phyloP scores from a whole-genome alignment of 2,329 filamentous ascomycete genomes.

The Teratosphaeria destructans region DNA sequence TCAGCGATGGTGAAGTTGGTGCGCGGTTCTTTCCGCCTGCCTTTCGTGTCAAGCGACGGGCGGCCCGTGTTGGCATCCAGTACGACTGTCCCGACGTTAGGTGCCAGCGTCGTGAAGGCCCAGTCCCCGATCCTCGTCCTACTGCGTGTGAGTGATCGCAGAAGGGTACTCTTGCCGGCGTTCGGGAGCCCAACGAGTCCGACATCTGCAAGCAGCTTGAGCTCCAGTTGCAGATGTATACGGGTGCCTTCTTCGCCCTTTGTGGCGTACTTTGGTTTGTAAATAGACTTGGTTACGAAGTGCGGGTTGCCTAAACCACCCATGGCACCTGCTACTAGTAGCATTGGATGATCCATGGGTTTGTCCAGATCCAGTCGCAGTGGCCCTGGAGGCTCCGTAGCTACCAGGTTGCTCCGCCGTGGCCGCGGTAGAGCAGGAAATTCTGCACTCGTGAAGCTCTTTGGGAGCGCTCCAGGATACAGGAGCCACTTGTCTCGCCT shows the following conservation, averaged over 20 bases:
- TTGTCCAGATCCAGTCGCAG: conserved; percentile 50
- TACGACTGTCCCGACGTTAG: conserved; percentile 91
- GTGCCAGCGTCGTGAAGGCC: conserved; percentile 93
- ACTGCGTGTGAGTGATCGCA: conserved; percentile 79
- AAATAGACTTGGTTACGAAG: conserved; percentile 67
- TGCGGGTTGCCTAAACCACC: conserved; percentile 91
- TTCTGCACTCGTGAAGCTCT: conserved; percentile 52
- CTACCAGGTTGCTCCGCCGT: conserved; percentile 47
- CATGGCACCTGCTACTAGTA: conserved; percentile 77
- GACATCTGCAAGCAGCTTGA: conserved; percentile 91
- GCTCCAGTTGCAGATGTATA: conserved; percentile 73
- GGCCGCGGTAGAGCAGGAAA: conserved; percentile 49
- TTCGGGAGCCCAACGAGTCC: conserved; percentile 92
- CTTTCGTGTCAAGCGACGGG: conserved; percentile 43
- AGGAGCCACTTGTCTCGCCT: conserved; percentile 69
- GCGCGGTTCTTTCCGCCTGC: conserved; percentile 45
- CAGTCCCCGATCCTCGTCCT: conserved; percentile 83
- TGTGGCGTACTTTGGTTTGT: conserved; percentile 77
- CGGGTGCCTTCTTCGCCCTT: conserved; percentile 71
- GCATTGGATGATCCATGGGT: conserved; percentile 70
- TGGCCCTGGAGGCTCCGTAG: conserved; percentile 61
- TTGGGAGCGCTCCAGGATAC: conserved; percentile 68
- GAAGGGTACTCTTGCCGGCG: conserved; percentile 86
- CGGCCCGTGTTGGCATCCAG: conserved; percentile 77
- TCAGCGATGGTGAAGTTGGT: conserved; percentile 89